Evolutionary conservation across 768 basidiomycete species (phyloP), one percentile per base, ranked within the genome.

Genomic region (Suillus brevipes): DNA sequence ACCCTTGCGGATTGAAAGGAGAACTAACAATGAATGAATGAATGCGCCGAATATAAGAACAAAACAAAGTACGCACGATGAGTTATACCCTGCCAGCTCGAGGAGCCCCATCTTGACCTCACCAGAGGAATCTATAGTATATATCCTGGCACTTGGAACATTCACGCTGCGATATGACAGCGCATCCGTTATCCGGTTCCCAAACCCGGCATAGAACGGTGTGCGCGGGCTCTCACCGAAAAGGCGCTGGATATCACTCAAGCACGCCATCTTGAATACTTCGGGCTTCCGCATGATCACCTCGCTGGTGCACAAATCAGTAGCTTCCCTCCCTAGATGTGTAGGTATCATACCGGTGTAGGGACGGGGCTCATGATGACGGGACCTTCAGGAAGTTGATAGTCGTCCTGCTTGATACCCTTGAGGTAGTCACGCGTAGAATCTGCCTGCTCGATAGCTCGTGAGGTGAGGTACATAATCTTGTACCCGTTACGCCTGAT

Each of bases 241-340:
- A 7, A 99, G 76, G 25, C 95, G 83, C 68, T 93, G 93, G 62
- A 99, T 97, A 78, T 99, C 97, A 49, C 95, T 85, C 65, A 99
- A 79, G 78, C 96, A 98, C 2, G 97, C 95, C 97, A 99, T 99
- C 80, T 99, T 99, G 85, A 99, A 99, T n/a, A 99, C 86, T 73
- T 99, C 97, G 0, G 97, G 97, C 77, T 99, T 98, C 43, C 96
- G 90, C 91, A 99, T 92, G 72, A 99, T 97, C 18, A 99, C 97
- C 79, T 99, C 97, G 5, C 95, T 97, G 70, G 10, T 62, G 64
- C 31, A 8, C 10, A 4, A 8, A 65, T 59, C 14, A 49, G 14
- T 38, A n/a, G 13, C 47, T 18, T 16, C 52, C 28, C 28, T 37
- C 20, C 37, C 9, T 23, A 23, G 18, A 28, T n/a, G n/a, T 8